phyloP scores from a whole-genome alignment of 2,329 filamentous ascomycete genomes.

The Leptodontidium sp. region DNA sequence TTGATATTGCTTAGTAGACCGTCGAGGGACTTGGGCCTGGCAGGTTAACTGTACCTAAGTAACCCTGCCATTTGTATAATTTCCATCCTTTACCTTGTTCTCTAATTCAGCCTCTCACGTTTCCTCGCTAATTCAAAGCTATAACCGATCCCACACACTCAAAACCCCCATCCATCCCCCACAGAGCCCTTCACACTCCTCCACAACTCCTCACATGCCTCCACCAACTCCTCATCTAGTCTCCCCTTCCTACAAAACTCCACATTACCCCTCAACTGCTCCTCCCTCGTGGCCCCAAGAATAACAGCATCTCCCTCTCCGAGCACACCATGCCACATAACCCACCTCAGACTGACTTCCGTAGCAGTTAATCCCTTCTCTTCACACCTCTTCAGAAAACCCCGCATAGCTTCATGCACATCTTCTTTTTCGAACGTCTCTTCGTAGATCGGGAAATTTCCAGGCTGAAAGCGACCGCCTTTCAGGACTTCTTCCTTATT shows the following conservation, averaged over 20 bases:
- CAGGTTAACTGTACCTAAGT: too few species aligned
- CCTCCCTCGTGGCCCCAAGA: slow-evolving; percentile 35
- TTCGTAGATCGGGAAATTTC: slow-evolving; percentile 15
- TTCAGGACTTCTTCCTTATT: slow-evolving; percentile 18
- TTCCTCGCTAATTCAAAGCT: neutral
- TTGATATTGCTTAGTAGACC: too few species aligned
- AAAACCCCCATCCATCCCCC: neutral
- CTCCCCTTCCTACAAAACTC: slow-evolving; percentile 38
- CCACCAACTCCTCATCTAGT: slow-evolving; percentile 43
- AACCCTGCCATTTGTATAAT: too few species aligned
- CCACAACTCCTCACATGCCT: slow-evolving; percentile 34
- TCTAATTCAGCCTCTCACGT: neutral
- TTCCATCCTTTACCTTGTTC: neutral
- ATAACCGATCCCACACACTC: neutral
- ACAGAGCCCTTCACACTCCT: slow-evolving; percentile 21
- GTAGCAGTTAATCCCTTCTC: slow-evolving; percentile 49
- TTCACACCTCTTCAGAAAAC: slow-evolving; percentile 50
- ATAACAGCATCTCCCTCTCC: slow-evolving; percentile 42
- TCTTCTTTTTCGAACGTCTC: slow-evolving; percentile 37
- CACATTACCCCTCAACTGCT: slow-evolving; percentile 35
- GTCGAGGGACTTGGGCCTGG: too few species aligned
- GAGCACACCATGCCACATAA: slow-evolving; percentile 47
- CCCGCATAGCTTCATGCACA: slow-evolving; percentile 49
- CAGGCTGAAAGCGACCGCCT: slow-evolving; percentile 12
- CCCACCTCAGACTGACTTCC: slow-evolving; percentile 54